Base-by-base conservation (phyloP, 495 filamentous ascomycete species). In the Platismatia glauca region DNA sequence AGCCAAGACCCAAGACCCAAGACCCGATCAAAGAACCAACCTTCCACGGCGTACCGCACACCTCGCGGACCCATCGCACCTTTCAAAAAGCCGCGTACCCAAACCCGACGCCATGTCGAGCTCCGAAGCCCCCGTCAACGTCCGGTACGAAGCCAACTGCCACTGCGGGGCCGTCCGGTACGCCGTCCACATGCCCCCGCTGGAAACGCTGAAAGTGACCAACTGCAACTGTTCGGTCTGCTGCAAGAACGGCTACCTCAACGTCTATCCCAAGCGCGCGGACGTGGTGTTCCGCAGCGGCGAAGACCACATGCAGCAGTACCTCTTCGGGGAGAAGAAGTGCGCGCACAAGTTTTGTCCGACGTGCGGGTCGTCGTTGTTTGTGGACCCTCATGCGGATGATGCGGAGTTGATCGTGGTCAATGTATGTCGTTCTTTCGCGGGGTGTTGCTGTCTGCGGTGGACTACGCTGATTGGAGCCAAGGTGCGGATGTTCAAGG, bases 221-320 rank as follows among this genome's bases (percentile, higher is more conserved):
- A 41, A 55, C 16, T 78, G 76, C 69, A 78, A 74, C 66, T 77
- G 76, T 66, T 75, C 74, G n/a, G 73, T 76, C 38, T 78, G 76
- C 67, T 63, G 59, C 41, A 75, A 73, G 18, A 75, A 77, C 64
- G 74, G 75, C 38, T 78, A 77, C 48, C 60, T 74, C 33, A 70
- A 75, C 22, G 71, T 75, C 46, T 75, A 74, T 50, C 74, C 75
- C 1, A 55, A 62, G 16, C 35, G 34, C 7, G 20, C 29, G 6
- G 61, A 55, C 15, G 38, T 69, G 15, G 68, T 77, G 34, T 65
- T 77, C 44, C 58, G 56, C 7, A 60, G 72, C 37, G 71, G 67
- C 13, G 50, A 69, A 27, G 63, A 71, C 15, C n/a, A 58, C 22
- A 38, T 75, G 53, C 69, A 66, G 33, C 27, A 44, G 0, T 73